Percentiles rank a stretch among this genome's conserved stretches.
phyloP scores from a whole-genome alignment of 23 red algal species.

The Cyanidioschyzon merolae region DNA sequence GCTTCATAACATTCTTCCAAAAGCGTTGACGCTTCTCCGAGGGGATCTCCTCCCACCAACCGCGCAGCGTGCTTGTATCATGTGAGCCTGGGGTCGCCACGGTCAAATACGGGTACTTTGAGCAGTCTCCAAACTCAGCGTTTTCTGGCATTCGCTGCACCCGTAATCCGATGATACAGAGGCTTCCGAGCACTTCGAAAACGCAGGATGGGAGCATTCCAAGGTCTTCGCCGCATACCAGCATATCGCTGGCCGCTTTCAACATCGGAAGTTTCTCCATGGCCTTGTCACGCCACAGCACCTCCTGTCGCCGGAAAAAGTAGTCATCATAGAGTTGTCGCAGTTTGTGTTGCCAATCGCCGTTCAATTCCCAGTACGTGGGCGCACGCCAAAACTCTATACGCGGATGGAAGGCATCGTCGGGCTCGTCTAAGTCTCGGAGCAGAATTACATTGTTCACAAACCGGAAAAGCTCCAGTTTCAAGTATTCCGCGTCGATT shows the following conservation, averaged over 20 bases:
- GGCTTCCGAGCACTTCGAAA: constrained; percentile 55
- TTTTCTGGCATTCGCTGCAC: constrained; percentile 83
- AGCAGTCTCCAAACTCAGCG: constrained; percentile 43
- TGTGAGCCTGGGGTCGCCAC: constrained; percentile 75
- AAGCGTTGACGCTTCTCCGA: constrained; percentile 35
- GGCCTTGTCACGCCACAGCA: constrained; percentile 60
- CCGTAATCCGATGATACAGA: constrained; percentile 51
- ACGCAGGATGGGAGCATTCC: constrained; percentile 66
- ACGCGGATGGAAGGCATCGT: constrained; percentile 62
- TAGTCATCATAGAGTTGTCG: constrained; percentile 71
- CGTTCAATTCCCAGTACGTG: constrained; percentile 46
- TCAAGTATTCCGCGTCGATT: constrained; percentile 13
- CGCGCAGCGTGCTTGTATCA: constrained; percentile 79
- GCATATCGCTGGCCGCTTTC: constrained; percentile 69
- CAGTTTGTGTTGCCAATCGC: constrained; percentile 58
- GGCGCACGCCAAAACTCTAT: constrained; percentile 47
- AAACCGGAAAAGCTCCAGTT: constrained; percentile 25
- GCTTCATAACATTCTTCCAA: constrained; percentile 40
- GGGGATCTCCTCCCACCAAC: constrained; percentile 87
- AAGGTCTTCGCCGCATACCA: constrained; percentile 80
- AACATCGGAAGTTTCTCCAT: constrained; percentile 71
- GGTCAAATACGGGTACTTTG: constrained; percentile 61
- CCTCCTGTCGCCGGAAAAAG: constrained; percentile 79
- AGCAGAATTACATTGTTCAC: constrained; percentile 72
- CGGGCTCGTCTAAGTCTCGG: constrained; percentile 39